Evolutionary conservation across 2,329 filamentous ascomycete species (phyloP), one percentile per base, ranked within the genome.

Genomic region (Colletotrichum sublineola): DNA sequence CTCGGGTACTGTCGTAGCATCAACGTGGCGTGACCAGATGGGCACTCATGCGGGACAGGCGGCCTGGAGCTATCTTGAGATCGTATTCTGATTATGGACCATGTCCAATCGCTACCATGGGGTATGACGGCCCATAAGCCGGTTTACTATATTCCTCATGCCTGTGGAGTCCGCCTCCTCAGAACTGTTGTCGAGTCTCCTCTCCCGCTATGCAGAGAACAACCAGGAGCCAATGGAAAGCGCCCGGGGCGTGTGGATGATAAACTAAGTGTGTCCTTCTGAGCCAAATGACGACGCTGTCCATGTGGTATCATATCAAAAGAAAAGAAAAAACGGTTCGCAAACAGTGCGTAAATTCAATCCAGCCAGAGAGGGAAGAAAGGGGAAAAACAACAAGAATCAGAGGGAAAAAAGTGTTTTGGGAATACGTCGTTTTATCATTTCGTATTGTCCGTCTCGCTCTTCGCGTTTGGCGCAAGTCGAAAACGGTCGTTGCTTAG

Each of bases 271-370:
- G 20, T 63, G 38, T 33, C 42, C 18, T 61, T 69, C 53, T 64
- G 60, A 58, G 53, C 7, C 69, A 69, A 64, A 72, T 69, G 65
- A 60, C 66, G 42, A 73, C 67, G 67, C 67, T 71, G 67, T 63
- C 71, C 71, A 73, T 71, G 67, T 70, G 71, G 71, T 73, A 73
- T 73, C 71, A 73, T 73, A 73, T 73, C 71, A 46, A 69, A 72
- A n/a, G n/a, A n/a, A n/a, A n/a, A n/a, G n/a, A 66, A 46, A 69
- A 68, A 71, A 63, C 50, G 50, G 70, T 46, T 50, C 38, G 67
- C 71, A 63, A 67, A 66, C n/a, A 62, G 24, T 44, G 58, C 67
- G 38, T 73, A 73, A 73, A 71, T 71, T 40, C 44, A 46, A 46
- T 46, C 44, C 63, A 44, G 44, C 69, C 62, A 20, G 6, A n/a